Base-by-base conservation (phyloP, 371 early-diverging fungal species). In the Rhizopus microsporus region DNA sequence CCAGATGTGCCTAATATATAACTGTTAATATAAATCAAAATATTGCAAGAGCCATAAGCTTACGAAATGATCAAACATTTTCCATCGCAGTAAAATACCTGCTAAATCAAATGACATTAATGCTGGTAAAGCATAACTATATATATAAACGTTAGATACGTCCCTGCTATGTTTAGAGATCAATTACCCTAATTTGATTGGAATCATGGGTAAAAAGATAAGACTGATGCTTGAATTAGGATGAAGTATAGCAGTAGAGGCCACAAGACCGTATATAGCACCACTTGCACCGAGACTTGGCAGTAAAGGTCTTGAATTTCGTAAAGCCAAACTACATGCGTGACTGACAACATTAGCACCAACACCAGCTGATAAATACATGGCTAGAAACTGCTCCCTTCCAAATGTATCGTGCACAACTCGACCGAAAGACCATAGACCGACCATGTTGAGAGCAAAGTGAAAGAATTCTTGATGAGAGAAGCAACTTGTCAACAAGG, bases 281-380 rank as follows among this genome's bases (percentile, higher is more conserved):
- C 93, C 92, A 53, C 87, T 87, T 37, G 93, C 93, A 29, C 93
- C 93, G 7, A 92, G 71, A 10, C 83, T 78, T 2, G 90, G 90
- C 44, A 84, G 48, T 31, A 91, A 69, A 0, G 77, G 64, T 23
- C 74, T 60, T 7, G 72, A 67, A 12, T 77, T 63, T 16, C 80
- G 68, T 17, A 82, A 62, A 1, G 69, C 70, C 30, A 87, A 51
- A 8, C 81, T 75, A 7, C 72, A 58, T 1, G 77, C 52, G 68
- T 92, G 93, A 45, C 86, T 88, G 5, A 75, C 80, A 3, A 89
- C 67, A 44, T 85, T 83, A 0, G 92, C 83, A 1, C 78, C 57
- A 15, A 87, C 74, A 30, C 88, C 92, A 0, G 85, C 76, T 0
- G 85, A 60, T 13, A 91, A 37, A 54, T 93, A 93, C 57, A 89